Base-by-base conservation (phyloP, 2,329 filamentous ascomycete species). In the Aspergillus ochraceus region DNA sequence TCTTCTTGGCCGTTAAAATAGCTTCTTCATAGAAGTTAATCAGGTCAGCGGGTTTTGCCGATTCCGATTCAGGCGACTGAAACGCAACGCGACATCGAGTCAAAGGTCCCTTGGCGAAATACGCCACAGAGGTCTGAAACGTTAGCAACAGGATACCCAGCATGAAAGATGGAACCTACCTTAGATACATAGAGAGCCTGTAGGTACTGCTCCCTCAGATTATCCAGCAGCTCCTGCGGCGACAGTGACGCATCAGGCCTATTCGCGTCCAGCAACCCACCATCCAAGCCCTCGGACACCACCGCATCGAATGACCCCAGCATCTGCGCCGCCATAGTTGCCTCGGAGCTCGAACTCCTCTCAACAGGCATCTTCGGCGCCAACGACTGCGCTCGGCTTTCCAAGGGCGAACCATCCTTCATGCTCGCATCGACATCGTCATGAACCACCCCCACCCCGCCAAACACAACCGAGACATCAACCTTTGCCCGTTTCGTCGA, bases 101-200 rank as follows among this genome's bases (percentile, higher is more conserved):
- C 54, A 82, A 68, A 17, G 80, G 80, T 4, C 80, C 80, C 70
- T 83, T 83, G 39, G 79, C 79, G 66, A 82, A 83, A 64, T 82
- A 83, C 56, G 80, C 80, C 56, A 83, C 69, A 29, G 79, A 81
- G n/a, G 79, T 77, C 72, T 80, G 60, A 10, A n/a, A 24, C 45
- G 59, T 71, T 19, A 70, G 64, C 45, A 36, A 56, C 42, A 19
- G 46, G n/a, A 9, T 24, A 54, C 6, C 20, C 30, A 58, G n/a
- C 30, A 22, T 22, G 24, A n/a, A 24, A 36, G 36, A 42, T 3
- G 1, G 45, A 24, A 17, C 59, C 59, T 59, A 77, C 76, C 70
- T 79, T 79, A 32, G 77, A 79, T 4, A 76, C 67, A 57, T 80
- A 80, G 36, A 80, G 71, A 60, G 76, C 72, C 57, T 79, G 75